These are phyloP conservation scores for Cetraspora pellucida DNA, from an alignment of 192 early-diverging fungal genomes.

Conservation along the genomic window DNA sequence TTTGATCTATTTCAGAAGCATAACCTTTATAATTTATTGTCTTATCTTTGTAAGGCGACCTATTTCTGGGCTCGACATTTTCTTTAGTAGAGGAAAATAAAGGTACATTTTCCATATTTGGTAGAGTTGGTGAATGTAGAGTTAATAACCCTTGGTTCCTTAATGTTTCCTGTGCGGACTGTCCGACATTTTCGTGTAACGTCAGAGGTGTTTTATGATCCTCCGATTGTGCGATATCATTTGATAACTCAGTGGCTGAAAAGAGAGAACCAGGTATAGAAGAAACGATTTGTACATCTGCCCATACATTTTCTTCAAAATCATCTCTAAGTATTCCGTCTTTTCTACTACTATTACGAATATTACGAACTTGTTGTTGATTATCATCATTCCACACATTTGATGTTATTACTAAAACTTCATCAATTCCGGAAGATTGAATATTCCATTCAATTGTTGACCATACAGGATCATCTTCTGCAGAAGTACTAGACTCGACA, in stretches of 20 bases:
- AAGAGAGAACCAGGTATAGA: neutral
- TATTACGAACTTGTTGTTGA: neutral
- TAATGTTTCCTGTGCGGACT: no score
- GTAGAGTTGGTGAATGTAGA: no score
- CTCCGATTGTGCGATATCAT: neutral
- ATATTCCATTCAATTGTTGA: neutral
- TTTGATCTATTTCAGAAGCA: no score
- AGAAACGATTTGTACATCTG: constrained; percentile 1
- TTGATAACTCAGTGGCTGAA: neutral
- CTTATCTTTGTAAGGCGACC: no score
- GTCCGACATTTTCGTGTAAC: no score
- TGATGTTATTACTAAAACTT: neutral
- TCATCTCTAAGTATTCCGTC: neutral
- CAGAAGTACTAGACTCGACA: no score
- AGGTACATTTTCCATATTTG: no score
- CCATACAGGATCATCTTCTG: no score
- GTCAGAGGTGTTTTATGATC: neutral
- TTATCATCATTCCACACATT: neutral
- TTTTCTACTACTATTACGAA: neutral
- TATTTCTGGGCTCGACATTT: no score
- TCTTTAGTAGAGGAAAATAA: no score
- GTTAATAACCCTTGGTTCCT: no score
- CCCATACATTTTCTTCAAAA: constrained; percentile 14
- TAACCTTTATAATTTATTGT: no score
- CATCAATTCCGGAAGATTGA: neutral